Percentiles rank a stretch among this genome's conserved stretches.
Conservation (phyloP, 2,329 filamentous ascomycete species). For the Plenodomus biglobosus region DNA sequence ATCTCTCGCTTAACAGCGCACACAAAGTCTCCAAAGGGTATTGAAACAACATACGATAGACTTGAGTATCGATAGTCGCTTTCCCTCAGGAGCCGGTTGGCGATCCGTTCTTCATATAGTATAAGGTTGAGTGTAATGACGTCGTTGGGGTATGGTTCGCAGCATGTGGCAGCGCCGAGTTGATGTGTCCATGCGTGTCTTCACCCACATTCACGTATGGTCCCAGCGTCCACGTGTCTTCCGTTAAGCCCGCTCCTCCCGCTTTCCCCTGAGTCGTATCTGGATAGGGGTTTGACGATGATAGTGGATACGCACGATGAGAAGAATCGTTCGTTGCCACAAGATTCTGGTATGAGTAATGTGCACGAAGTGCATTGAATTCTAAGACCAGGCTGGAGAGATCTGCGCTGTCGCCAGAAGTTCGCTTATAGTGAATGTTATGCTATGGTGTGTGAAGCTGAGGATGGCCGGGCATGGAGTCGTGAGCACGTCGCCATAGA, state of each 20-base stretch:
- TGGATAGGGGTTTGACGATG: background rate
- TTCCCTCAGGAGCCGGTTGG: background rate
- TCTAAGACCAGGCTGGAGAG: background rate
- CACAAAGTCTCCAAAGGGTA: too few species aligned
- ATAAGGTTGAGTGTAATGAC: background rate
- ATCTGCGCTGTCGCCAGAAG: background rate
- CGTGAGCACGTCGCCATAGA: background rate
- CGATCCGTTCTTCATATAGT: background rate
- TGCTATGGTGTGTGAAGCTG: background rate
- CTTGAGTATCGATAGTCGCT: too few species aligned
- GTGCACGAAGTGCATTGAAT: too few species aligned
- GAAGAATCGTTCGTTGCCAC: background rate
- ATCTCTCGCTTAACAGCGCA: too few species aligned
- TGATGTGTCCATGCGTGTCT: background rate
- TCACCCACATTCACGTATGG: constrained; percentile 15
- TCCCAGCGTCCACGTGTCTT: constrained; percentile 22
- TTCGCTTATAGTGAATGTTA: background rate
- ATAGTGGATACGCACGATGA: background rate
- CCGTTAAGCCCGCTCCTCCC: constrained; percentile 9
- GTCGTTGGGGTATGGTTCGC: background rate
- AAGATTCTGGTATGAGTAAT: background rate
- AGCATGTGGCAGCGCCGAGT: background rate
- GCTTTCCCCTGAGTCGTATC: constrained; percentile 10
- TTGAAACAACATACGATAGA: too few species aligned
- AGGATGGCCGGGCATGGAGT: background rate